Percentiles rank a stretch among this genome's conserved stretches.
phyloP scores from a whole-genome alignment of 2,329 filamentous ascomycete species.

The Saccharata proteae region DNA sequence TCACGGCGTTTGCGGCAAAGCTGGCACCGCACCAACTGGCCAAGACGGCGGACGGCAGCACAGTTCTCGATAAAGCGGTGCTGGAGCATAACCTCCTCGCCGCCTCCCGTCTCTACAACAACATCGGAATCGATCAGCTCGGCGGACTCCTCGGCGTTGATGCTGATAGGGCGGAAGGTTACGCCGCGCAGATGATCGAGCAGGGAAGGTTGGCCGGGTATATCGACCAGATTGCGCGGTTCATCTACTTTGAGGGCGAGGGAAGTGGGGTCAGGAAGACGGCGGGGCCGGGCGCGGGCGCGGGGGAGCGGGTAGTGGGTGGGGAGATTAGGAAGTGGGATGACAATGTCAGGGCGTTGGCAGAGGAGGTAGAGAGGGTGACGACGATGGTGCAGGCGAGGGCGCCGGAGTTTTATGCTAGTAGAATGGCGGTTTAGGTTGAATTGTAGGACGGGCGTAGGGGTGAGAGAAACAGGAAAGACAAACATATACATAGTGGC shows the following conservation, averaged over 20 bases:
- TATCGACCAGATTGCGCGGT: constrained; percentile 85
- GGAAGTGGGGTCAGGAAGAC: constrained; percentile 57
- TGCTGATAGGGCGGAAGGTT: constrained; percentile 73
- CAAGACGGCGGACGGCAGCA: constrained; percentile 77
- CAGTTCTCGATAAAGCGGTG: constrained; percentile 84
- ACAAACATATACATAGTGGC: no score
- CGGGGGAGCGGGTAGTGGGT: constrained; percentile 46
- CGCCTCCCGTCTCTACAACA: constrained; percentile 49
- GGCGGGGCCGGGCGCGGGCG: constrained; percentile 52
- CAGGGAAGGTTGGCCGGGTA: constrained; percentile 76
- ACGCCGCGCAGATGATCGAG: constrained; percentile 91
- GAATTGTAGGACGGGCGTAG: no score
- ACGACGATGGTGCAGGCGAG: constrained; percentile 69
- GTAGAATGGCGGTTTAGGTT: no score
- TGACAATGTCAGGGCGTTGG: constrained; percentile 69
- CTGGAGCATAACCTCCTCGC: constrained; percentile 92
- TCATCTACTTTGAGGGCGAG: constrained; percentile 79
- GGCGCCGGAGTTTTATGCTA: constrained; percentile 53
- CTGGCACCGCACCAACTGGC: constrained; percentile 83
- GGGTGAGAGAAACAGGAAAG: no score
- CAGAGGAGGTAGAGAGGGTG: constrained; percentile 82
- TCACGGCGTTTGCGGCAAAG: constrained; percentile 69
- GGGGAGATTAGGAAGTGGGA: constrained; percentile 79
- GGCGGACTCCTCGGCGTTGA: constrained; percentile 67
- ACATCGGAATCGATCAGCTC: constrained; percentile 51